phyloP scores from a whole-genome alignment of 495 filamentous ascomycete genomes.

The Bombardia bombarda region DNA sequence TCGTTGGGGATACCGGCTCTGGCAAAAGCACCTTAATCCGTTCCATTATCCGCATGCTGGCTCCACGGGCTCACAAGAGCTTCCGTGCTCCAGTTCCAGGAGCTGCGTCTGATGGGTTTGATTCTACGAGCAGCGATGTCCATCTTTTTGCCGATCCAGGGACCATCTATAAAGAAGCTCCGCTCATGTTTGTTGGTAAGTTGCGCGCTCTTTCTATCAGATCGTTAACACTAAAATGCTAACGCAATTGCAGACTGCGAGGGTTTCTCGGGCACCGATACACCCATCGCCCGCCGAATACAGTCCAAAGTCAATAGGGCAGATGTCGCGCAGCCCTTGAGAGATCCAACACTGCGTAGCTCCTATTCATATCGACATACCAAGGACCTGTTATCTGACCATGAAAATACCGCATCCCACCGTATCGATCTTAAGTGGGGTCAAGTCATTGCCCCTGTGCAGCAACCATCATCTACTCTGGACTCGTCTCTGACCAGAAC shows the following conservation, averaged over 20 bases:
- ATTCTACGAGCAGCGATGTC: constrained; percentile 11
- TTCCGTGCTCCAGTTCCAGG: constrained; percentile 10
- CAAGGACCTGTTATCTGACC: background rate
- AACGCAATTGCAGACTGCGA: constrained; percentile 2
- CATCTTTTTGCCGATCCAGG: constrained; percentile 10
- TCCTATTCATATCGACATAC: background rate
- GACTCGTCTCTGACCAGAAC: background rate
- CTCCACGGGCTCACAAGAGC: constrained; percentile 1
- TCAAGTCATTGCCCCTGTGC: background rate
- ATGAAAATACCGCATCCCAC: constrained; percentile 1
- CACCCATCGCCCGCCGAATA: constrained; percentile 2
- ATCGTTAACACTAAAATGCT: background rate
- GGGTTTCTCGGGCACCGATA: constrained; percentile 8
- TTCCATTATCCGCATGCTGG: constrained; percentile 13
- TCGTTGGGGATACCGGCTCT: constrained; percentile 13
- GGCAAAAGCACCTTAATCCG: constrained; percentile 14
- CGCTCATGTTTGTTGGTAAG: constrained; percentile 8
- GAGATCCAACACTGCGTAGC: background rate
- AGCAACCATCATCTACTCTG: background rate
- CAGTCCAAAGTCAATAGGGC: constrained; percentile 1
- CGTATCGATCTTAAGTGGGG: constrained; percentile 5
- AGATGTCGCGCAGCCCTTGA: background rate
- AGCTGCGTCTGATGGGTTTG: constrained; percentile 3
- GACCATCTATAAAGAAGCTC: constrained; percentile 4
- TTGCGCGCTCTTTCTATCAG: background rate